A percentile compares a stretch with the other conserved stretches of the same genome.
Conservation (phyloP, 2,329 filamentous ascomycete genomes). For the Pezicula neosporulosa region DNA sequence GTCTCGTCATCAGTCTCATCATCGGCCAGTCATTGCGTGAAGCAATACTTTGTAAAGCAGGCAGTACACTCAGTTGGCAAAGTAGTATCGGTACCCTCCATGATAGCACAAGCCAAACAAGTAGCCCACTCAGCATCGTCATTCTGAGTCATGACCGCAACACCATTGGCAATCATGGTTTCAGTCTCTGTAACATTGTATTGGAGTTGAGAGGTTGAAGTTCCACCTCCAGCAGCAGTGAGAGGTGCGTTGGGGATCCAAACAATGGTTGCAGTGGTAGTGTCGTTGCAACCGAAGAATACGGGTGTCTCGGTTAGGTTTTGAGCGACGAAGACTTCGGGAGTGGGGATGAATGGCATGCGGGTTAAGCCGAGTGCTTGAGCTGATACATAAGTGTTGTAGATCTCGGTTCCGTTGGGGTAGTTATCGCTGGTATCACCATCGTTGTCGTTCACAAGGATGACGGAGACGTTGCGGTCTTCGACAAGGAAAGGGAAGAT, state of each 20-base stretch:
- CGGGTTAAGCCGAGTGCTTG: constrained; percentile 21
- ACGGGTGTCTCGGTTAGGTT: constrained; percentile 14
- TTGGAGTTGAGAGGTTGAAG: constrained; percentile 27
- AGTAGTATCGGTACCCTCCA: constrained; percentile 24
- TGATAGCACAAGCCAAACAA: constrained; percentile 37
- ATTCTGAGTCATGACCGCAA: constrained; percentile 32
- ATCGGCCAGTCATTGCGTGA: not conserved
- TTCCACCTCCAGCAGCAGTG: constrained; percentile 26
- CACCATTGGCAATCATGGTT: constrained; percentile 34
- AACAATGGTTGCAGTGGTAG: constrained; percentile 37
- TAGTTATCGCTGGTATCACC: constrained; percentile 37
- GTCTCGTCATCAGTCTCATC: too few species aligned
- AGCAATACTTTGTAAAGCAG: constrained; percentile 37
- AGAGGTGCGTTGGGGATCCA: constrained; percentile 39
- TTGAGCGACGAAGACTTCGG: constrained; percentile 28
- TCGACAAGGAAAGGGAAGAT: constrained; percentile 42
- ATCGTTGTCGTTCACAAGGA: constrained; percentile 42
- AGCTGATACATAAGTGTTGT: constrained; percentile 14
- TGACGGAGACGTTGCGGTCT: constrained; percentile 33
- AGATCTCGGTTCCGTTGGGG: constrained; percentile 38
- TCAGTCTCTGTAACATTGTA: constrained; percentile 29
- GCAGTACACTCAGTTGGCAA: constrained; percentile 26
- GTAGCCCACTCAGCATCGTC: constrained; percentile 29
- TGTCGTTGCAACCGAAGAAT: constrained; percentile 47
- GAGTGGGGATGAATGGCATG: constrained; percentile 38